These are phyloP conservation scores for Leishmania turanica DNA, from an alignment of 208 protist species.

Conservation along the genomic window DNA sequence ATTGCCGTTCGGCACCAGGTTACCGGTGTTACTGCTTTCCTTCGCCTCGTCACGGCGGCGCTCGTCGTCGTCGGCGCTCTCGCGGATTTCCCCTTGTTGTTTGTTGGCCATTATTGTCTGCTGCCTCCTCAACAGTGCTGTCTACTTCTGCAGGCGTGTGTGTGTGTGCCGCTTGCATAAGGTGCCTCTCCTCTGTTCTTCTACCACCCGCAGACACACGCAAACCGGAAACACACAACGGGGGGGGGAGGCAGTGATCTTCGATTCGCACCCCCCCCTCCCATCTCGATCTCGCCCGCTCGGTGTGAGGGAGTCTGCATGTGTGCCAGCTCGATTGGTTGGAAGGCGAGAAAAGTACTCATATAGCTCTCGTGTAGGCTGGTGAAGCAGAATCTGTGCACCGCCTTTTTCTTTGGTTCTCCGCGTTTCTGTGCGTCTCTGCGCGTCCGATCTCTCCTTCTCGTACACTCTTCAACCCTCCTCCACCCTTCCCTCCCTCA, in stretches of 20 bases:
- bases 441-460: constrained; percentile 6
- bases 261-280: not conserved
- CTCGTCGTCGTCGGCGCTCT: not conserved
- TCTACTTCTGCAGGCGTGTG: not conserved
- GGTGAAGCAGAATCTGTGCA: not conserved
- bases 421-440: not conserved
- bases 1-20: not conserved
- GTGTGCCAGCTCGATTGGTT: not conserved
- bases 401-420: constrained; percentile 14
- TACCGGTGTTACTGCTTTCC: not conserved
- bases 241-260: not conserved
- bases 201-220: not conserved
- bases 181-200: not conserved
- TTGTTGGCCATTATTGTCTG: not conserved
- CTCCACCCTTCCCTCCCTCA: not conserved
- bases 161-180: not conserved
- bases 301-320: not conserved
- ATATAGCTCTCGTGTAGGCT: too few species aligned
- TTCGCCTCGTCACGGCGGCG: not conserved
- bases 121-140: not conserved
- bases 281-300: not conserved
- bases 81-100: not conserved
- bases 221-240: not conserved
- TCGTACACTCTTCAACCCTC: constrained; percentile 1
- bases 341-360: not conserved